phyloP scores from a whole-genome alignment of 2,329 filamentous ascomycete species.

The Tricladium varicosporioides region DNA sequence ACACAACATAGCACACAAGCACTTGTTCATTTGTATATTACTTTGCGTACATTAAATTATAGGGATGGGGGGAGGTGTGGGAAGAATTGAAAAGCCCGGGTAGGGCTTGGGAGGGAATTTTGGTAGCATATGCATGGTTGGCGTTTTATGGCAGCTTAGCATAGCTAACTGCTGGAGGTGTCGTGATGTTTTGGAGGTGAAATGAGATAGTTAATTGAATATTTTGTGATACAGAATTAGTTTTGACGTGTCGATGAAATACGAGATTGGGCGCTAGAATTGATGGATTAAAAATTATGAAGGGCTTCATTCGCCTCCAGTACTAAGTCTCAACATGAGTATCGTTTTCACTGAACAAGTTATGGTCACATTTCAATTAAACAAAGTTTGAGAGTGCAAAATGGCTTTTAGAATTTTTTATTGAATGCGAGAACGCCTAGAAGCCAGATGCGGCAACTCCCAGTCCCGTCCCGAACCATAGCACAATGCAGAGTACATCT shows the following conservation, averaged over 20 bases:
- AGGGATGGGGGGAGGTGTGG: not conserved
- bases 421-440: slow-evolving; percentile 25
- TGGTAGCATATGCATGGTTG: slow-evolving; percentile 12
- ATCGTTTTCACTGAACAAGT: too few relatives aligned
- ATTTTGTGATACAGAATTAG: not conserved
- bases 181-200: not conserved
- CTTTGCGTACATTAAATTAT: not conserved
- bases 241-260: too few relatives aligned
- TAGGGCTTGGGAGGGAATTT: not conserved
- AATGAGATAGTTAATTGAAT: not conserved
- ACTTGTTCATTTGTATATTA: slow-evolving; percentile 19
- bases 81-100: not conserved
- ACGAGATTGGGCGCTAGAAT: too few relatives aligned
- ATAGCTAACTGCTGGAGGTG: not conserved
- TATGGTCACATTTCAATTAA: not conserved
- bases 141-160: not conserved
- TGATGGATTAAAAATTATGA: too few relatives aligned
- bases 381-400: not conserved
- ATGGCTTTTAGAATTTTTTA: slow-evolving; percentile 9
- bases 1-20: not conserved
- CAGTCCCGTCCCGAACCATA: slow-evolving; percentile 19
- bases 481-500: slow-evolving; percentile 39
- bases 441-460: slow-evolving; percentile 23
- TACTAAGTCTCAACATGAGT: too few relatives aligned
- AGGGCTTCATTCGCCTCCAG: too few relatives aligned